Evolutionary conservation across 768 basidiomycete genomes (phyloP).

Genomic region (Auricularia heimuer): DNA sequence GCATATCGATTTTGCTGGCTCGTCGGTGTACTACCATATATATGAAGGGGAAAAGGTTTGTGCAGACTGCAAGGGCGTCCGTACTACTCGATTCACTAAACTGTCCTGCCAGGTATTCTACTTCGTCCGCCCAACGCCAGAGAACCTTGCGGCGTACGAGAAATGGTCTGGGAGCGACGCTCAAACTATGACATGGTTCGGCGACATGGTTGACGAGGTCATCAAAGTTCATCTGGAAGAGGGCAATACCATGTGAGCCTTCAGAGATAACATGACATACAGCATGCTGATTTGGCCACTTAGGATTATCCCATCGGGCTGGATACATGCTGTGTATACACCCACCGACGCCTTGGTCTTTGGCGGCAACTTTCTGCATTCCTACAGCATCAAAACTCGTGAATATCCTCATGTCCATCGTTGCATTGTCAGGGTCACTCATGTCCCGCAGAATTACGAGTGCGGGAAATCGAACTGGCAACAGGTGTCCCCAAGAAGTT

Average conservation of each 20-base stretch:
- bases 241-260: constrained; percentile 65
- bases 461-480: constrained; percentile 84
- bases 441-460: constrained; percentile 55
- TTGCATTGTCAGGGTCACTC: not conserved
- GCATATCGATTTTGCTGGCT: constrained; percentile 98
- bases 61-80: not conserved
- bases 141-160: constrained; percentile 84
- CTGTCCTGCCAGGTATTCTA: constrained; percentile 65
- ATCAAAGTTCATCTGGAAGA: constrained; percentile 65
- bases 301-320: constrained; percentile 84
- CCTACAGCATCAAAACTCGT: constrained; percentile 83
- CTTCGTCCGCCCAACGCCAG: constrained; percentile 82
- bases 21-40: constrained; percentile 96
- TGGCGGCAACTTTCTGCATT: constrained; percentile 95
- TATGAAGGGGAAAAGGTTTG: constrained; percentile 72
- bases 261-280: no score
- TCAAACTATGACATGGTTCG: constrained; percentile 84
- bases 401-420: constrained; percentile 20
- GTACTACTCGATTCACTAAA: not conserved
- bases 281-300: not conserved
- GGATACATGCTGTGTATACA: constrained; percentile 98
- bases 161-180: constrained; percentile 88
- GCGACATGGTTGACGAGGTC: constrained; percentile 87
- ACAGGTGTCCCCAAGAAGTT: constrained; percentile 92
- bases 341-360: constrained; percentile 90